phyloP scores from a whole-genome alignment of 2,329 filamentous ascomycete genomes.

The Fusarium clavum region DNA sequence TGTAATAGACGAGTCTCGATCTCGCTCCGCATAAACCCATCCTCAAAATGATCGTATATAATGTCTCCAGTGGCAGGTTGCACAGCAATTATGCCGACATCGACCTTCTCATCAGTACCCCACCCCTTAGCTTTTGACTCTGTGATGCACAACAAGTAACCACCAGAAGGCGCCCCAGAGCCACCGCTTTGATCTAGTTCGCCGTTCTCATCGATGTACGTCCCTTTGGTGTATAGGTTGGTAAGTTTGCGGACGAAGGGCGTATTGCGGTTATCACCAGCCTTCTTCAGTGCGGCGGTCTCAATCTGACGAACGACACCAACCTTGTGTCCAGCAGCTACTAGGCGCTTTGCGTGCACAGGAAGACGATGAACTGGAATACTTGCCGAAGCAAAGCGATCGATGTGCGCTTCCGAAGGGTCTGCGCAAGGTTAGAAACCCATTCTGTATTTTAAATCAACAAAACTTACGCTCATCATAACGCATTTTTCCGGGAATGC shows the following conservation, averaged over 20 bases:
- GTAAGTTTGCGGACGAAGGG: constrained; percentile 94
- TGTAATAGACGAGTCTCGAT: constrained; percentile 95
- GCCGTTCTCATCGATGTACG: constrained; percentile 94
- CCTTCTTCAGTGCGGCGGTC: constrained; percentile 95
- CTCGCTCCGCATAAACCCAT: constrained; percentile 97
- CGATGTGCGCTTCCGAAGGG: constrained; percentile 89
- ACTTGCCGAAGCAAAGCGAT: constrained; percentile 93
- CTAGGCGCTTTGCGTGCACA: constrained; percentile 93
- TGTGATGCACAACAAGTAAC: constrained; percentile 94
- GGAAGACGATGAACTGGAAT: constrained; percentile 92
- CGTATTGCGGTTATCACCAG: constrained; percentile 90
- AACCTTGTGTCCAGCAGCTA: constrained; percentile 94
- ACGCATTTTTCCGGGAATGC: constrained; percentile 93
- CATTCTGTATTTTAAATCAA: constrained; percentile 19
- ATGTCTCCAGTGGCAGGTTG: constrained; percentile 97
- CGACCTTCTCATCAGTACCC: constrained; percentile 92
- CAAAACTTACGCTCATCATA: constrained; percentile 81
- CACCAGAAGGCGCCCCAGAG: constrained; percentile 68
- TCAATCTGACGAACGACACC: constrained; percentile 95
- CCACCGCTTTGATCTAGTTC: constrained; percentile 70
- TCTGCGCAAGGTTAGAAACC: constrained; percentile 57
- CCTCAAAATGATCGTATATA: constrained; percentile 94
- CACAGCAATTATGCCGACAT: constrained; percentile 91
- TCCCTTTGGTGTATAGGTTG: constrained; percentile 97
- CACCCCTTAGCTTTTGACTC: constrained; percentile 82